phyloP scores from a whole-genome alignment of 2,329 filamentous ascomycete genomes.

The Monilinia vaccinii-corymbosi region DNA sequence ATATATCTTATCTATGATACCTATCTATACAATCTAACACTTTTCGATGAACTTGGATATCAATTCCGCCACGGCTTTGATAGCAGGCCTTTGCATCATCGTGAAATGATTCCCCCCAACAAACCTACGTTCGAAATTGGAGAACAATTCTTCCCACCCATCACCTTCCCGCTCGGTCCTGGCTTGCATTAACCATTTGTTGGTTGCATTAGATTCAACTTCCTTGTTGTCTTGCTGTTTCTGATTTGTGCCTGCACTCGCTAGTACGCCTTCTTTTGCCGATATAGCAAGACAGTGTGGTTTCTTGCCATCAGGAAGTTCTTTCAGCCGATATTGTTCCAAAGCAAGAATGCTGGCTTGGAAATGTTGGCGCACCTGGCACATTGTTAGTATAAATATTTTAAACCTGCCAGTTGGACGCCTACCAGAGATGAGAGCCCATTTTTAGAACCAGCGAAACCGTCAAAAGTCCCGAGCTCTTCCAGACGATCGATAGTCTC shows the following conservation, averaged over 20 bases:
- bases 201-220: not conserved
- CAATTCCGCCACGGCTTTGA: not conserved
- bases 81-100: constrained; percentile 16
- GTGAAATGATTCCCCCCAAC: constrained; percentile 18
- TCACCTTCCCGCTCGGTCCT: not conserved
- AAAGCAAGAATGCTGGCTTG: not conserved
- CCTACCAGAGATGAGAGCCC: not conserved
- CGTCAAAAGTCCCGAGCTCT: not conserved
- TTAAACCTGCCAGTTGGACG: not conserved
- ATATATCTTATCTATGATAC: not conserved
- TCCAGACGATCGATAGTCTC: not conserved
- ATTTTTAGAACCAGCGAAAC: not conserved
- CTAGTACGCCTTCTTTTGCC: not conserved
- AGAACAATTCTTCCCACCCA: not conserved
- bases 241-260: not conserved
- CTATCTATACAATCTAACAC: not conserved
- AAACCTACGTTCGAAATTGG: not conserved
- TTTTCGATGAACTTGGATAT: not conserved
- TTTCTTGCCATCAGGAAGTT: not conserved
- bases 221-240: not conserved
- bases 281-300: not conserved
- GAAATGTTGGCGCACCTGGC: not conserved
- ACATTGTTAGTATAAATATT: not conserved
- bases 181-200: not conserved
- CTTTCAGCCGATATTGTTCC: not conserved